Evolutionary conservation across 345 rosid species (phyloP).

Genomic region (Physaria fendleri): DNA sequence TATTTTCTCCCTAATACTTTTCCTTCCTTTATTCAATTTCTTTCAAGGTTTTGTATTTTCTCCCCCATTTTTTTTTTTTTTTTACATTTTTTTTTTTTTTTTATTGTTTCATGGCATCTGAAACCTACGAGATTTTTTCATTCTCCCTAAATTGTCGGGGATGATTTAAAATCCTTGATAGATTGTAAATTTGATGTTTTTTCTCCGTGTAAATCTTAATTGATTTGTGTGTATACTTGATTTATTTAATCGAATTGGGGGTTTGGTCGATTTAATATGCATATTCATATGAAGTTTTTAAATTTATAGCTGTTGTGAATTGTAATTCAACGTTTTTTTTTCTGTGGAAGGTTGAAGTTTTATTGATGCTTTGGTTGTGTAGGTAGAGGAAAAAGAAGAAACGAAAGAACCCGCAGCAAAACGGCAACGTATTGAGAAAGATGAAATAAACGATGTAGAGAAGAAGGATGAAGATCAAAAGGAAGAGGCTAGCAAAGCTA

Average conservation of each 20-base stretch:
- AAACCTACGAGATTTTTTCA: background rate
- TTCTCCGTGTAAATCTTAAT: background rate
- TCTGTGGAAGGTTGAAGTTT: background rate
- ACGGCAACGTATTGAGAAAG: slow-evolving; percentile 35
- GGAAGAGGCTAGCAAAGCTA: slow-evolving; percentile 11
- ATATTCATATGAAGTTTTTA: background rate
- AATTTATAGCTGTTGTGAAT: background rate
- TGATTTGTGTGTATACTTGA: background rate
- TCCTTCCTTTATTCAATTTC: background rate
- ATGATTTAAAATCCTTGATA: background rate
- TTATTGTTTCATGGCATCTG: background rate
- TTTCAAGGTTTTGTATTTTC: slow-evolving; percentile 2
- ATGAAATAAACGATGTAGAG: slow-evolving; percentile 11
- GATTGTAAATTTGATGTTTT: background rate
- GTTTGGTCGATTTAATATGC: background rate
- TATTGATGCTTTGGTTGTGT: background rate
- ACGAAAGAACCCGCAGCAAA: slow-evolving; percentile 43
- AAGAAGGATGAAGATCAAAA: slow-evolving; percentile 17
- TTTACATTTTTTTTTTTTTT: background rate
- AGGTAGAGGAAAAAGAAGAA: slow-evolving; percentile 32
- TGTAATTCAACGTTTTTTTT: background rate
- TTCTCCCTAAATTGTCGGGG: background rate
- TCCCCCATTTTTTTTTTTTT: background rate
- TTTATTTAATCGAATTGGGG: background rate
- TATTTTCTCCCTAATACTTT: background rate